These are phyloP conservation scores for Candolleomyces aberdarensis DNA, from an alignment of 768 basidiomycete genomes.

Conservation along the genomic window DNA sequence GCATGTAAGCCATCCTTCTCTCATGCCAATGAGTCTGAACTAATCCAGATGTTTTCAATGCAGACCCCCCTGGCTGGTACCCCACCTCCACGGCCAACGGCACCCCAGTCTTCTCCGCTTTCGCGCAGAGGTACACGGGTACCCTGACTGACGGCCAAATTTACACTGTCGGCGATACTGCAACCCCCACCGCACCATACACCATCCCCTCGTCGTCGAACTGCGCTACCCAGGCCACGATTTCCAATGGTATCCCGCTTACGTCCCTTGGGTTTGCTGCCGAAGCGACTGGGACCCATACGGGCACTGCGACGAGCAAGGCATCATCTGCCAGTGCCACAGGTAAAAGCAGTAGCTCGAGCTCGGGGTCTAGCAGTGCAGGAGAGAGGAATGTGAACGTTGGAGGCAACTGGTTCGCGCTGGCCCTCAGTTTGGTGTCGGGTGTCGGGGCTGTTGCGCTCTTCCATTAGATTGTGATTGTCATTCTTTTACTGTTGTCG, in stretches of 20 bases:
- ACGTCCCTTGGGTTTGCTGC: constrained; percentile 19
- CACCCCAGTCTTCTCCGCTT: constrained; percentile 38
- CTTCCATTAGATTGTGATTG: neutral
- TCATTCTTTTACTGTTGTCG: neutral
- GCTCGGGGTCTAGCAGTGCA: neutral
- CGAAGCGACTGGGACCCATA: constrained; percentile 12
- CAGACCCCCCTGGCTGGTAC: constrained; percentile 46
- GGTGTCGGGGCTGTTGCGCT: neutral
- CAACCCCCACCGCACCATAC: constrained; percentile 33
- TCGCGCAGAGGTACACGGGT: constrained; percentile 42
- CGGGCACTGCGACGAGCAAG: constrained; percentile 5
- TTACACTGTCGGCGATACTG: constrained; percentile 38
- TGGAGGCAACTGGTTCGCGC: neutral
- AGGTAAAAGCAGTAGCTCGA: neutral
- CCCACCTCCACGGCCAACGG: constrained; percentile 36
- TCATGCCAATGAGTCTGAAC: neutral
- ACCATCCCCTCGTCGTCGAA: constrained; percentile 37
- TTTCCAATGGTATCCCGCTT: constrained; percentile 36
- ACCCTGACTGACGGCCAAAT: constrained; percentile 24
- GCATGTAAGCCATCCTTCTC: constrained; percentile 27
- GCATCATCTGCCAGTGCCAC: constrained; percentile 9
- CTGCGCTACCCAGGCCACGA: constrained; percentile 34
- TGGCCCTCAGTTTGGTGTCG: neutral
- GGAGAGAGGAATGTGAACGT: neutral
- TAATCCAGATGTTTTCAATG: neutral